A percentile compares a stretch with the other conserved stretches of the same genome.
Conservation (phyloP, 148 eudicot species). For the Polygonum maritimum region DNA sequence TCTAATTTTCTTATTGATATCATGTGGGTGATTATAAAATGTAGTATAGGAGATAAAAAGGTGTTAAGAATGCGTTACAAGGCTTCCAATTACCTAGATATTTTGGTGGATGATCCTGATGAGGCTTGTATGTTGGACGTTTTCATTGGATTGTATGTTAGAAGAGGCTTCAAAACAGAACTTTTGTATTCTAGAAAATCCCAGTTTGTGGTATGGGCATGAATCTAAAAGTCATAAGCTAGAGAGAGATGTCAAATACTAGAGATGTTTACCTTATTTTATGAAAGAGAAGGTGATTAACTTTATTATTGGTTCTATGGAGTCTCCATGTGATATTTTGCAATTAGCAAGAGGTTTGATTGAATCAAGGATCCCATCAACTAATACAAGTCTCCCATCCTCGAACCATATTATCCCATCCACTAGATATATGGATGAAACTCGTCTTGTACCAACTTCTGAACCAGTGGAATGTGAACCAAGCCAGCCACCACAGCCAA, state of each 20-base stretch:
- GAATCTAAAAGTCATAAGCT: neutral
- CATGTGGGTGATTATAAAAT: no score
- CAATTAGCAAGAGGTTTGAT: no score
- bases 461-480: no score
- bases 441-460: no score
- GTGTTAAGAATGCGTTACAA: neutral
- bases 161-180: neutral
- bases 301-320: neutral
- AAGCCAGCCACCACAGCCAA: no score
- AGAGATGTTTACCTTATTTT: neutral
- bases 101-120: neutral
- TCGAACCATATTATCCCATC: no score
- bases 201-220: neutral
- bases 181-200: neutral
- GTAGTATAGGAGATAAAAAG: neutral
- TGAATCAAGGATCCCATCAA: no score
- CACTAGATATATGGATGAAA: no score
- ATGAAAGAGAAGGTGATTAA: neutral
- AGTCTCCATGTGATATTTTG: no score
- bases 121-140: neutral
- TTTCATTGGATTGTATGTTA: neutral
- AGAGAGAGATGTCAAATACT: neutral
- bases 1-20: no score
- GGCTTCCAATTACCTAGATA: neutral
- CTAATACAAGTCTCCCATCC: no score